phyloP scores from a whole-genome alignment of 352 stramenopile species.

The Phytophthora litchii region DNA sequence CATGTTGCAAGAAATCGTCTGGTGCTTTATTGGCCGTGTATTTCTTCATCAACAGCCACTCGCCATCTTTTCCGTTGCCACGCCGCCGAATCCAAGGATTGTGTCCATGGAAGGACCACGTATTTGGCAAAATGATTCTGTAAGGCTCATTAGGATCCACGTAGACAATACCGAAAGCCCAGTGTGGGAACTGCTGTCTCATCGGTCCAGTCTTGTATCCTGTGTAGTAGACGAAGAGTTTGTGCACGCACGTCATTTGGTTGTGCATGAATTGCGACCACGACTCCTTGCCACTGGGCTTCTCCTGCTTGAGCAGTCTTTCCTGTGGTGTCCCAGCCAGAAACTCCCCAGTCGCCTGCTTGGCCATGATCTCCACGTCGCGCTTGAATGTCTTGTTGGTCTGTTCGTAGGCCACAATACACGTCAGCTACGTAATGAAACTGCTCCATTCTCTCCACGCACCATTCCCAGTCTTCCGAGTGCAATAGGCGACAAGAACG shows the following conservation, averaged over 20 bases:
- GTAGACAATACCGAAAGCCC: slow-evolving; percentile 72
- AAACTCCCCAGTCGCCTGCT: slow-evolving; percentile 49
- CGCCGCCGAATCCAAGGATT: slow-evolving; percentile 60
- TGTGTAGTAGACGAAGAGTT: slow-evolving; percentile 85
- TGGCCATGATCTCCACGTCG: slow-evolving; percentile 59
- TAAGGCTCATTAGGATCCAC: slow-evolving; percentile 82
- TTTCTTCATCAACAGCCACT: slow-evolving; percentile 66
- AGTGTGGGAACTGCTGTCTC: slow-evolving; percentile 63
- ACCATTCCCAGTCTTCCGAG: slow-evolving; percentile 70
- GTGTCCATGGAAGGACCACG: slow-evolving; percentile 75
- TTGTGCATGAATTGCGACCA: slow-evolving; percentile 76
- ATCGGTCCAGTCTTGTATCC: slow-evolving; percentile 81
- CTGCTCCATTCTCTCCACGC: slow-evolving; percentile 7
- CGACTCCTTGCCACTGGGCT: slow-evolving; percentile 41
- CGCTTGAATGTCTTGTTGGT: slow-evolving; percentile 46
- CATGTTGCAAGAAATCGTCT: slow-evolving; percentile 50
- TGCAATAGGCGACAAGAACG: slow-evolving; percentile 47
- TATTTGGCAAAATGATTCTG: slow-evolving; percentile 66
- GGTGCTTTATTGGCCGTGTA: slow-evolving; percentile 58
- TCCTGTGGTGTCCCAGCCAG: slow-evolving; percentile 35
- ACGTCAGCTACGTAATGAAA: slow-evolving; percentile 16
- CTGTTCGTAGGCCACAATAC: slow-evolving; percentile 35
- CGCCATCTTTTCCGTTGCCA: slow-evolving; percentile 76
- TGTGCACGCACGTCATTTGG: slow-evolving; percentile 78
- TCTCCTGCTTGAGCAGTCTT: slow-evolving; percentile 56